These are phyloP conservation scores for Lachancea fermentati DNA, from an alignment of 805 yeast genomes.

Conservation along the genomic window DNA sequence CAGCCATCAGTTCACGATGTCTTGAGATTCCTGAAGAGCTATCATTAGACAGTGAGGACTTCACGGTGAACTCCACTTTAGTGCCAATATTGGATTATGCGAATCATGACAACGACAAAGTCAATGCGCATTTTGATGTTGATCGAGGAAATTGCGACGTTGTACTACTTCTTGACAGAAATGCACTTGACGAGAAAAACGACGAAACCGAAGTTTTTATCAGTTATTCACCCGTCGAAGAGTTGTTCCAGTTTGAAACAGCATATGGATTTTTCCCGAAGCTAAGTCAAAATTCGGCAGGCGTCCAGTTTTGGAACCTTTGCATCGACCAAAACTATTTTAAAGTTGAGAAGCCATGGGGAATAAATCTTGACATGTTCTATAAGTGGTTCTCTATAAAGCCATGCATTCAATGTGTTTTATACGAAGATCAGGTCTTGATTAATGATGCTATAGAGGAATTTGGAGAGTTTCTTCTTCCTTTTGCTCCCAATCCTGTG, in stretches of 20 bases:
- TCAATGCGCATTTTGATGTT: constrained; percentile 58
- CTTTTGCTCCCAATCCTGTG: constrained; percentile 12
- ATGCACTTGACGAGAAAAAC: constrained; percentile 3
- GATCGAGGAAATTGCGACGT: constrained; percentile 42
- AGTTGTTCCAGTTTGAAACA: constrained; percentile 35
- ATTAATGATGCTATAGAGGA: constrained; percentile 15
- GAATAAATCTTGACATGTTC: constrained; percentile 20
- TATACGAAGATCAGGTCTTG: constrained; percentile 21
- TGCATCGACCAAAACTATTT: constrained; percentile 19
- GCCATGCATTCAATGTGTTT: constrained; percentile 37
- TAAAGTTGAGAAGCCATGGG: neutral
- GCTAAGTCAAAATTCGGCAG: constrained; percentile 7
- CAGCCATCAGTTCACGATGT: constrained; percentile 53
- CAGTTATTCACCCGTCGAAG: constrained; percentile 41
- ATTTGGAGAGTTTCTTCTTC: constrained; percentile 15
- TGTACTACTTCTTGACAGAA: constrained; percentile 32
- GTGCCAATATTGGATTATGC: constrained; percentile 67
- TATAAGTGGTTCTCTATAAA: constrained; percentile 36
- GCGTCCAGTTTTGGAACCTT: constrained; percentile 12
- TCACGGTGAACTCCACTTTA: constrained; percentile 45
- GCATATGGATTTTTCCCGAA: constrained; percentile 46
- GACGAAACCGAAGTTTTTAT: constrained; percentile 38
- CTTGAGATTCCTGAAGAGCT: constrained; percentile 56
- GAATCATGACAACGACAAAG: constrained; percentile 45
- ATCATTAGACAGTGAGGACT: constrained; percentile 33